A percentile compares a stretch with the other conserved stretches of the same genome.
Conservation (phyloP, 2,329 filamentous ascomycete genomes). For the Laburnicola sp. region DNA sequence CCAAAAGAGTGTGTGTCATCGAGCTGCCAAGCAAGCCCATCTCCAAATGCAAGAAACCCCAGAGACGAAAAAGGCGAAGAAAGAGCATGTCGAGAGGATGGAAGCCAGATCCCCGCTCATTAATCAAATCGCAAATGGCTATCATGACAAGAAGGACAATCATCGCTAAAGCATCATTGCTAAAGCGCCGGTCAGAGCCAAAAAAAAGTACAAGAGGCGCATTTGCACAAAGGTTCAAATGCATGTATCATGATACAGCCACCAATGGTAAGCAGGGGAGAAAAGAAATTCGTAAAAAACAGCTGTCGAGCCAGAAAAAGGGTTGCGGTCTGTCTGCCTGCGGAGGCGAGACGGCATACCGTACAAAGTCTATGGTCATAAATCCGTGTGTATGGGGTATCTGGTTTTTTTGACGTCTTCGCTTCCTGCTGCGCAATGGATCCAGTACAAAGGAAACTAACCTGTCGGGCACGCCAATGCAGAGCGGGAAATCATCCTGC, state of each 20-base stretch:
- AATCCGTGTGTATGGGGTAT: slow-evolving; percentile 17
- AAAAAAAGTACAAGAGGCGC: not conserved
- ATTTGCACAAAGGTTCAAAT: not conserved
- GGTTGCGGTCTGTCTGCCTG: slow-evolving; percentile 1
- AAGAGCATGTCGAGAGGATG: not conserved
- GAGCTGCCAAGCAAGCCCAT: not conserved
- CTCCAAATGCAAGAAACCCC: slow-evolving; percentile 1
- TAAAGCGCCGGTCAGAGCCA: no score
- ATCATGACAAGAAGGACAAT: slow-evolving; percentile 3
- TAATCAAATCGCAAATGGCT: slow-evolving; percentile 4
- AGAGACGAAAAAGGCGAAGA: no score
- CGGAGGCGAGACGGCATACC: slow-evolving; percentile 5
- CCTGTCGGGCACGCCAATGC: slow-evolving; percentile 19
- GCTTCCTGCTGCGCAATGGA: not conserved
- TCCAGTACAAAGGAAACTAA: slow-evolving; percentile 8
- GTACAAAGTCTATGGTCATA: slow-evolving; percentile 15
- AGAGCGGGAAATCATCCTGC: slow-evolving; percentile 24
- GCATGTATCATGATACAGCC: not conserved
- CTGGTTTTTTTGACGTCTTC: slow-evolving; percentile 7
- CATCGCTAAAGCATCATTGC: slow-evolving; percentile 1
- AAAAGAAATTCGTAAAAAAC: slow-evolving; percentile 8
- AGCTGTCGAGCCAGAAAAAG: slow-evolving; percentile 5
- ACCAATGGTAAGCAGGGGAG: not conserved
- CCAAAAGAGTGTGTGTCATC: not conserved
- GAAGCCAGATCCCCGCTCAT: not conserved